Base-by-base conservation (phyloP, 179 eudicot species). In the Kewa caespitosa region DNA sequence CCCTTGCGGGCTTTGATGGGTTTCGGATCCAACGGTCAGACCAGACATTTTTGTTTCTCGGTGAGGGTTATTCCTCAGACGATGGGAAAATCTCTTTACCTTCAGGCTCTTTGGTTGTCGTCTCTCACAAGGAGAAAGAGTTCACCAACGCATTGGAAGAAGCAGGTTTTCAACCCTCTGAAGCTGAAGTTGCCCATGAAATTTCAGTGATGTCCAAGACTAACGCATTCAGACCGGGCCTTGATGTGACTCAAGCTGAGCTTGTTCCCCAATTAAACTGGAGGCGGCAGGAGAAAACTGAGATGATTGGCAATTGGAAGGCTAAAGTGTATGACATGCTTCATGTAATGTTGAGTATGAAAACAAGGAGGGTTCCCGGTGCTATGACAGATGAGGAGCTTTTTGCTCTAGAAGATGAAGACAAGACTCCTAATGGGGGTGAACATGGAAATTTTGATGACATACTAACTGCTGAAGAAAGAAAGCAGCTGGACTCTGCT, bases 301-400 rank as follows among this genome's bases (percentile, higher is more conserved):
- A 91, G 77, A 84, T 84, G 90, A 90, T 94, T 75, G 98, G 98
- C 1, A 74, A 83, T 60, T 94, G 98, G 98, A 94, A 92, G 82
- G 91, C 92, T 14, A 94, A 90, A 85, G 91, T 94, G 74, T 94
- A 87, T 81, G 98, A 92, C 75, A 94, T 94, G 98, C 90, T 84
- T 76, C 88, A 94, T 81, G 97, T 94, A 46, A 82, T 87, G 90
- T 97, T 94, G 60, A 92, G 98, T 62, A 94, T 94, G 69, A 94
- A 90, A 78, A 92, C 98, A 17, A 89, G 98, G 83, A 85, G 96
- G 71, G 97, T 93, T 63, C 97, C 97, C 20, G 97, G 98, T 79
- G 97, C 98, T 43, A 87, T 94, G 97, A 91, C 97, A 33, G 98
- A 93, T 72, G 97, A 93, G 80, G 98, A 93, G 85, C 90, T 91